A percentile compares a stretch with the other conserved stretches of the same genome.
These are phyloP conservation scores for Candida sanyaensis DNA, from an alignment of 1,139 yeast genomes.

Conservation along the genomic window DNA sequence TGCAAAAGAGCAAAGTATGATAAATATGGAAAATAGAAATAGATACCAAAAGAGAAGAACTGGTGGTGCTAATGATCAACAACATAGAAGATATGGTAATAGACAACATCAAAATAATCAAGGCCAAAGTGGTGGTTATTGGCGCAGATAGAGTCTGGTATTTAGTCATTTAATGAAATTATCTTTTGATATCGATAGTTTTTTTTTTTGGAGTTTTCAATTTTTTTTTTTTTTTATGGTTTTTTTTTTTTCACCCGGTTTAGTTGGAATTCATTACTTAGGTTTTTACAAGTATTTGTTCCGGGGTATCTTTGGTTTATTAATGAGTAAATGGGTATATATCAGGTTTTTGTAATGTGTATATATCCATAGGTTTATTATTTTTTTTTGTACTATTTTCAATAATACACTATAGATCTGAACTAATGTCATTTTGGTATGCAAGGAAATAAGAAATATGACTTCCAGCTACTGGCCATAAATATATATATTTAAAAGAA, in stretches of 20 bases:
- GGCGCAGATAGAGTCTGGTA: conserved; percentile 1
- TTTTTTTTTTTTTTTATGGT: not conserved
- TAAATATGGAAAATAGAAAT: conserved; percentile 52
- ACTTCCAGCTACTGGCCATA: too few relatives aligned
- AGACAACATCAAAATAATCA: conserved; percentile 6
- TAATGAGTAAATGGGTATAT: not conserved
- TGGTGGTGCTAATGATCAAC: conserved; percentile 18
- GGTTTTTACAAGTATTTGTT: too few relatives aligned
- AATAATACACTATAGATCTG: too few relatives aligned
- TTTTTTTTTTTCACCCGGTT: not conserved
- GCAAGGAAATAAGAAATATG: too few relatives aligned
- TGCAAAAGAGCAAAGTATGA: conserved; percentile 67
- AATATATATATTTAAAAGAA: too few relatives aligned
- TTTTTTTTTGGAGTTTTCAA: not conserved
- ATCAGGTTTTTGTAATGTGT: not conserved
- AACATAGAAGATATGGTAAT: conserved; percentile 8
- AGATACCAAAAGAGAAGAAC: conserved; percentile 50
- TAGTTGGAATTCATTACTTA: too few relatives aligned
- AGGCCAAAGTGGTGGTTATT: conserved; percentile 2
- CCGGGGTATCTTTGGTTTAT: too few relatives aligned
- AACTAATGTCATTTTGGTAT: too few relatives aligned
- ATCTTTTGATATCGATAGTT: not conserved
- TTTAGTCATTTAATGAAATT: not conserved
- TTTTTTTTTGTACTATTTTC: too few relatives aligned
- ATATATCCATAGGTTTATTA: not conserved